Evolutionary conservation across 1,284 basidiomycete species (phyloP), one percentile per base, ranked within the genome.

Genomic region (Mycosarcoma mackinlayi): DNA sequence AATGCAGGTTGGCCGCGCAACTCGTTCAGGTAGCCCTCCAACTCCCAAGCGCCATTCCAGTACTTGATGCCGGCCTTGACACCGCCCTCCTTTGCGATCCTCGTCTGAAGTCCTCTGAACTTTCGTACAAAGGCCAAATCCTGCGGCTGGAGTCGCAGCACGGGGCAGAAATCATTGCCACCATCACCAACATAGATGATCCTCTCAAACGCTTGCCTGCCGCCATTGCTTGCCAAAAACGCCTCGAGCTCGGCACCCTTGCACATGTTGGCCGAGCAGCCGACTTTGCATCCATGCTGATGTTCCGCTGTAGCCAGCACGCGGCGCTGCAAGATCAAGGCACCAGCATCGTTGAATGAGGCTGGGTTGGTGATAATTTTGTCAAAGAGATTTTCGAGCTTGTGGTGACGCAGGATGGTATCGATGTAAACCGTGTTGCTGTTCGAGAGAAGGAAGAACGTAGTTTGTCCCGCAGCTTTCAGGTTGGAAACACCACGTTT

Each of bases 201-300:
- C 51, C 91, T 88, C 66, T 95, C 91, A 78, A 87, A 98, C 4
- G 76, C 59, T 6, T 83, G 82, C 30, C 86, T 84, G 14, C 87
- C 86, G n/a, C 86, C 86, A 67, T 91, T 86, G n/a, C 88, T 85
- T 2, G 85, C 85, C 39, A 95, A 85, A 85, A 91, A 97, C 0
- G 89, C 88, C 5, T 90, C 88, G 27, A 98, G 86, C 83, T 98
- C 95, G 73, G 92, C 90, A 37, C 95, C 95, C 87, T 98, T 98
- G 87, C 95, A 98, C 94, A 98, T 97, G 85, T 98, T 98, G 10
- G 91, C 88, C 58, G 90, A 90, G 86, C 95, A 98, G 14, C 95
- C 95, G 51, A 97, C 87, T 49, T 85, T 86, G 85, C 95, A 98
- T 2, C 79, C 82, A 83, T 98, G 96, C 76, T 94, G 94, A 0